phyloP scores from a whole-genome alignment of 495 filamentous ascomycete genomes.

The Elaphomyces granulatus region DNA sequence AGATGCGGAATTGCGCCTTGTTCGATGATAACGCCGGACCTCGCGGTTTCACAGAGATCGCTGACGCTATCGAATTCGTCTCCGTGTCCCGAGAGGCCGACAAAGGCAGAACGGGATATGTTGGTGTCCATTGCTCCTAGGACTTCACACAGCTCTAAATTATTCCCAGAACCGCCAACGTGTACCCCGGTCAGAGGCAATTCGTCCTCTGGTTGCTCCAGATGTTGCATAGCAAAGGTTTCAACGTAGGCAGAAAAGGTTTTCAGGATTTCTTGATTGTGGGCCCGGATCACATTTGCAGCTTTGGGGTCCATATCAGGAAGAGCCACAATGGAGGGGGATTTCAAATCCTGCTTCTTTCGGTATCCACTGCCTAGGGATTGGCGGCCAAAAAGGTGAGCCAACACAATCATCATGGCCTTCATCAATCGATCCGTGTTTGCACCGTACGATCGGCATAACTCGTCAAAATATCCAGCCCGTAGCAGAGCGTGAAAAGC shows the following conservation, averaged over 20 bases:
- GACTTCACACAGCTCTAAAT: constrained; percentile 3
- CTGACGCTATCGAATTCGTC: constrained; percentile 47
- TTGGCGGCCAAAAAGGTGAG: constrained; percentile 54
- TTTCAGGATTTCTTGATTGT: constrained; percentile 46
- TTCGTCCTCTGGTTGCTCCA: constrained; percentile 31
- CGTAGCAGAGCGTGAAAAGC: constrained; percentile 59
- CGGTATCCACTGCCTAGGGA: constrained; percentile 27
- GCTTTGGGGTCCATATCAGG: constrained; percentile 45
- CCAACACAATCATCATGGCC: constrained; percentile 47
- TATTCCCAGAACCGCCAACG: constrained; percentile 20
- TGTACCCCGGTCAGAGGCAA: constrained; percentile 44
- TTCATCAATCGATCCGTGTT: constrained; percentile 23
- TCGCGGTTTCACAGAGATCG: constrained; percentile 47
- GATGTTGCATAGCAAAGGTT: constrained; percentile 51
- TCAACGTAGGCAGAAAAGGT: constrained; percentile 54
- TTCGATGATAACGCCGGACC: constrained; percentile 57
- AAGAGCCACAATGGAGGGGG: constrained; percentile 45
- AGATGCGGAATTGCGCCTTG: constrained; percentile 55
- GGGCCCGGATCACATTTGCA: constrained; percentile 36
- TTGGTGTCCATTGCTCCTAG: constrained; percentile 12
- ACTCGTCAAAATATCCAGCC: constrained; percentile 48
- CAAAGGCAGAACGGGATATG: constrained; percentile 48
- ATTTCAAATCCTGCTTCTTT: constrained; percentile 14
- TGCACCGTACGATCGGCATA: constrained; percentile 28
- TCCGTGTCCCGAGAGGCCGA: constrained; percentile 50